phyloP scores from a whole-genome alignment of 805 yeast species.

The Saturnispora diversa region DNA sequence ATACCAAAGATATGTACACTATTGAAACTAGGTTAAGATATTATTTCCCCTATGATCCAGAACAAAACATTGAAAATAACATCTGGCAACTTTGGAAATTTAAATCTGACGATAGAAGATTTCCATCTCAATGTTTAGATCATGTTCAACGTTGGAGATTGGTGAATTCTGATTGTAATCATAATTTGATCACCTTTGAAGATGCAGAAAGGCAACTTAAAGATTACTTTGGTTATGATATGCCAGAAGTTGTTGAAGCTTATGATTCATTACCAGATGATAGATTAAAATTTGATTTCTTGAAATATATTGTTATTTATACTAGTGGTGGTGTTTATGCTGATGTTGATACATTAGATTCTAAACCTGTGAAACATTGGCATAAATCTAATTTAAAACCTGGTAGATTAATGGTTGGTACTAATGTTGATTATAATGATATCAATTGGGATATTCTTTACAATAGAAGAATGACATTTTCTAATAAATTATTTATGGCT shows the following conservation, averaged over 20 bases:
- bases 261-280: conserved; percentile 44
- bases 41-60: conserved; percentile 22
- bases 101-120: conserved; percentile 22
- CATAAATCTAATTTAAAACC: conserved; percentile 20
- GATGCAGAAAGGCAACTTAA: conserved; percentile 26
- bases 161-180: conserved; percentile 26
- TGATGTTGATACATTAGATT: conserved; percentile 51
- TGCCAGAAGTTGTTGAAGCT: conserved; percentile 48
- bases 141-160: conserved; percentile 30
- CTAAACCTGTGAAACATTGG: conserved; percentile 37
- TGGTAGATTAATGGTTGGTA: conserved; percentile 25
- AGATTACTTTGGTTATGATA: conserved; percentile 23
- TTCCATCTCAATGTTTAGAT: conserved; percentile 26
- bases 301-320: conserved; percentile 44
- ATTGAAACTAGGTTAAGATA: conserved; percentile 23
- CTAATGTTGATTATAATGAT: conserved; percentile 27
- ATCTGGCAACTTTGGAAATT: conserved; percentile 27
- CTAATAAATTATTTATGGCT: conserved; percentile 24
- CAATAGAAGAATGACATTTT: conserved; percentile 28
- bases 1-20: conserved; percentile 20
- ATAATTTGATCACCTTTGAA: conserved; percentile 24
- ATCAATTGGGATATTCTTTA: conserved; percentile 27
- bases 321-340: conserved; percentile 56
- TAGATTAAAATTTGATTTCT: conserved; percentile 44
- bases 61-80: conserved; percentile 23